phyloP scores from a whole-genome alignment of 306 rosid species.

The Dalbergia cultrata region DNA sequence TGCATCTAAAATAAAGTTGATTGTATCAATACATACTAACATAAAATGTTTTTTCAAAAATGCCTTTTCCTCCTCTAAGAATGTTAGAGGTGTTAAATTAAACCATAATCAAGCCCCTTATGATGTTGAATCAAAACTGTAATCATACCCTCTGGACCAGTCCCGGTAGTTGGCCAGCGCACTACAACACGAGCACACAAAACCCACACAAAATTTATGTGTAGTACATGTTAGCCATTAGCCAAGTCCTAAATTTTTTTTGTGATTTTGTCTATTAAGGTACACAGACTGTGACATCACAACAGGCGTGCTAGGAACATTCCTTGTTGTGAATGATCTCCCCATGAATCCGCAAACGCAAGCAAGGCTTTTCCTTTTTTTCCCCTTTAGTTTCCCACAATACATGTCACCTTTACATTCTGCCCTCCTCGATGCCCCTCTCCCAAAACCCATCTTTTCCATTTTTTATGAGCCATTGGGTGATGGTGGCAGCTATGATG shows the following conservation, averaged over 20 bases:
- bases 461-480: constrained; percentile 1
- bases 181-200: constrained; percentile 40
- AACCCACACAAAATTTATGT: background rate
- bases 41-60: background rate
- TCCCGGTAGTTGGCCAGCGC: constrained; percentile 53
- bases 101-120: background rate
- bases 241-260: constrained; percentile 22
- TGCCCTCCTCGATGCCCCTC: constrained; percentile 29
- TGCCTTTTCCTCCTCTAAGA: constrained; percentile 7
- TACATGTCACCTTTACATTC: constrained; percentile 50
- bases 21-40: constrained; percentile 9
- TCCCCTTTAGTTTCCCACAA: constrained; percentile 43
- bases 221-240: constrained; percentile 5
- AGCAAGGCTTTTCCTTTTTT: constrained; percentile 74
- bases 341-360: constrained; percentile 72
- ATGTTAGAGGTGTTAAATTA: constrained; percentile 31
- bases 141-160: constrained; percentile 49
- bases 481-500: constrained; percentile 39
- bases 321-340: constrained; percentile 49
- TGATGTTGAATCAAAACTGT: background rate
- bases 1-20: constrained; percentile 1
- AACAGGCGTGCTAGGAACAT: constrained; percentile 63
- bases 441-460: constrained; percentile 27
- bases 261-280: constrained; percentile 45
- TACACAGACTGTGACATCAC: constrained; percentile 67